A percentile compares a stretch with the other conserved stretches of the same genome.
These are phyloP conservation scores for Fusarium piperis DNA, from an alignment of 2,329 filamentous ascomycete genomes.

Conservation along the genomic window DNA sequence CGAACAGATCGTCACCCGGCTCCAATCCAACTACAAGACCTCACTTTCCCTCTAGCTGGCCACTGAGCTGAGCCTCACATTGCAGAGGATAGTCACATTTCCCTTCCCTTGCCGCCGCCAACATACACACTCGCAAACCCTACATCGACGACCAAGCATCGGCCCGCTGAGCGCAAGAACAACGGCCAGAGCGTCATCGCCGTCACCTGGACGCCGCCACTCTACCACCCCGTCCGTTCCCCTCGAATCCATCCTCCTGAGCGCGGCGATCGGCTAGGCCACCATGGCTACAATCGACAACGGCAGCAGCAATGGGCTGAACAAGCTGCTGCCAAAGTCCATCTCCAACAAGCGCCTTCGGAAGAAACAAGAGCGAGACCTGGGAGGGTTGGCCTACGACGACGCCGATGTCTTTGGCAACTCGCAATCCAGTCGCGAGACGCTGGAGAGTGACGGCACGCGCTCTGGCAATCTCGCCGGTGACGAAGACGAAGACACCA, in stretches of 20 bases:
- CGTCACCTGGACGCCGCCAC: conserved; percentile 9
- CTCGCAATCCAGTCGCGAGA: conserved; percentile 52
- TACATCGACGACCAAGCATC: conserved; percentile 1
- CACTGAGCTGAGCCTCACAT: neutral
- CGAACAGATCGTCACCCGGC: conserved; percentile 17
- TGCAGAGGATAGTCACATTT: neutral
- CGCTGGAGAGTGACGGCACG: conserved; percentile 49
- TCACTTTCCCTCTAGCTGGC: neutral
- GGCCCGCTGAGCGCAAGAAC: neutral
- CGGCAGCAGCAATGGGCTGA: conserved; percentile 50
- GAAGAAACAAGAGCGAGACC: conserved; percentile 57
- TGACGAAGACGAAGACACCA: conserved; percentile 46
- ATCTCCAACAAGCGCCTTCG: conserved; percentile 60
- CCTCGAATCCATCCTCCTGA: neutral
- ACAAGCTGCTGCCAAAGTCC: conserved; percentile 64
- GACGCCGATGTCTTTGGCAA: conserved; percentile 44
- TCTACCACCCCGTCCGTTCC: neutral
- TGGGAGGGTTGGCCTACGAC: conserved; percentile 39
- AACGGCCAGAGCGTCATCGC: conserved; percentile 15
- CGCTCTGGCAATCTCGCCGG: conserved; percentile 45
- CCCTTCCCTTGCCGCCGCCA: neutral
- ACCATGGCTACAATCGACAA: conserved; percentile 35
- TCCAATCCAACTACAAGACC: conserved; percentile 9
- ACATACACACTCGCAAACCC: conserved; percentile 5
- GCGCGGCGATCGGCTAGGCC: neutral